A percentile compares a stretch with the other conserved stretches of the same genome.
Conservation (phyloP, 371 early-diverging fungal genomes). For the Saksenaea vasiformis region DNA sequence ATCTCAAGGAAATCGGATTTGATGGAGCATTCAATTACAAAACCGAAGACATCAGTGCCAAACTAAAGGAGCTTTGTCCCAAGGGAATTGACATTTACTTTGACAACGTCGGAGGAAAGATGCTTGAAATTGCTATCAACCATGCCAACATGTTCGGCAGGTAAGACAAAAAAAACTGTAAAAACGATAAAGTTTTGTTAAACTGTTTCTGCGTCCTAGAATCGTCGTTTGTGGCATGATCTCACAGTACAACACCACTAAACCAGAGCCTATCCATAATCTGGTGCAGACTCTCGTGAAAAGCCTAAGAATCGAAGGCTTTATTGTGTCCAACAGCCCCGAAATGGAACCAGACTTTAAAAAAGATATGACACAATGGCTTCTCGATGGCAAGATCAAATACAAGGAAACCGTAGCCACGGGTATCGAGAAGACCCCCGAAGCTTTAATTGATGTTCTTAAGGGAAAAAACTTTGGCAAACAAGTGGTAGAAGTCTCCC, state of each 20-base stretch:
- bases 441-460: constrained; percentile 74
- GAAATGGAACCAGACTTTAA: constrained; percentile 57
- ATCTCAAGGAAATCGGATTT: constrained; percentile 61
- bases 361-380: constrained; percentile 62
- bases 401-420: constrained; percentile 65
- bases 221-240: constrained; percentile 70
- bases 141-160: constrained; percentile 54
- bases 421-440: constrained; percentile 84
- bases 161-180: background rate
- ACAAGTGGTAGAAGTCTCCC: constrained; percentile 72
- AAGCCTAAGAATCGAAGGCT: constrained; percentile 65
- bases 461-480: constrained; percentile 88
- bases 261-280: constrained; percentile 39
- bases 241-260: constrained; percentile 63
- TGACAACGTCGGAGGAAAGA: constrained; percentile 76
- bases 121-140: constrained; percentile 63
- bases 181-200: no score
- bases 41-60: constrained; percentile 49
- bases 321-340: constrained; percentile 56
- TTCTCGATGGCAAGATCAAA: constrained; percentile 69
- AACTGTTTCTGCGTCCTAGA: constrained; percentile 15
- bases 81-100: constrained; percentile 72
- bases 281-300: constrained; percentile 39
- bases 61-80: constrained; percentile 53
- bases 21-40: constrained; percentile 88